Evolutionary conservation across 768 basidiomycete genomes (phyloP).

Genomic region (Pholiota microspora): DNA sequence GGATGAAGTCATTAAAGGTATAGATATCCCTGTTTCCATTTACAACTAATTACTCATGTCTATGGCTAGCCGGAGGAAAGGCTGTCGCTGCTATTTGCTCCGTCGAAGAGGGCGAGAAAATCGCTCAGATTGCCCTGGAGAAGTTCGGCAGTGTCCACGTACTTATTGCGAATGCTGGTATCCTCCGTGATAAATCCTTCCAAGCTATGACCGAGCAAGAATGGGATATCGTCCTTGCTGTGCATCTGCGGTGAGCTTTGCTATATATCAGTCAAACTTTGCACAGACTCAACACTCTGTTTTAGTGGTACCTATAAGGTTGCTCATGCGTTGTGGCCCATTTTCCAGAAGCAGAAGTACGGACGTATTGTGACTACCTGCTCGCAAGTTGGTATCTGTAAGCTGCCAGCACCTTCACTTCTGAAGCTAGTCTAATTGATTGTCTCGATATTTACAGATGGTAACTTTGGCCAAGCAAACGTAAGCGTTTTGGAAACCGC

Average conservation of each 20-base stretch:
- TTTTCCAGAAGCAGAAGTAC: constrained; percentile 95
- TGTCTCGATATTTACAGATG: constrained; percentile 72
- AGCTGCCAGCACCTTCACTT: constrained; percentile 33
- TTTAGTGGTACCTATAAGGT: constrained; percentile 86
- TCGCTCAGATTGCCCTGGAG: constrained; percentile 84
- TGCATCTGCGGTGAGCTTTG: constrained; percentile 67
- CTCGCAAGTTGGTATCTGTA: constrained; percentile 91
- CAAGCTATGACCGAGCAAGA: constrained; percentile 84
- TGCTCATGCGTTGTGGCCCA: constrained; percentile 92
- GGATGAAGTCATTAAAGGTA: constrained; percentile 81
- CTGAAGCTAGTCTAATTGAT: too few species aligned
- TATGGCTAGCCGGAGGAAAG: constrained; percentile 75
- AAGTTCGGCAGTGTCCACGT: constrained; percentile 88
- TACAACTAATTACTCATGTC: not conserved
- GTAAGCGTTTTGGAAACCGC: constrained; percentile 30
- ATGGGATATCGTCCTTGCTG: constrained; percentile 89
- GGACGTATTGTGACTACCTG: constrained; percentile 95
- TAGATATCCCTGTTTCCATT: constrained; percentile 11
- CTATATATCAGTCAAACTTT: not conserved
- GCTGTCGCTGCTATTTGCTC: constrained; percentile 82
- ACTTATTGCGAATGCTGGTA: constrained; percentile 90
- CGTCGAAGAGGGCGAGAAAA: constrained; percentile 87
- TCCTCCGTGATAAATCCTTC: constrained; percentile 93
- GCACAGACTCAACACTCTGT: constrained; percentile 7
- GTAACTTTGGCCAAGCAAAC: constrained; percentile 95